These are phyloP conservation scores for Cercospora beticola DNA, from an alignment of 2,329 filamentous ascomycete genomes.

Conservation along the genomic window DNA sequence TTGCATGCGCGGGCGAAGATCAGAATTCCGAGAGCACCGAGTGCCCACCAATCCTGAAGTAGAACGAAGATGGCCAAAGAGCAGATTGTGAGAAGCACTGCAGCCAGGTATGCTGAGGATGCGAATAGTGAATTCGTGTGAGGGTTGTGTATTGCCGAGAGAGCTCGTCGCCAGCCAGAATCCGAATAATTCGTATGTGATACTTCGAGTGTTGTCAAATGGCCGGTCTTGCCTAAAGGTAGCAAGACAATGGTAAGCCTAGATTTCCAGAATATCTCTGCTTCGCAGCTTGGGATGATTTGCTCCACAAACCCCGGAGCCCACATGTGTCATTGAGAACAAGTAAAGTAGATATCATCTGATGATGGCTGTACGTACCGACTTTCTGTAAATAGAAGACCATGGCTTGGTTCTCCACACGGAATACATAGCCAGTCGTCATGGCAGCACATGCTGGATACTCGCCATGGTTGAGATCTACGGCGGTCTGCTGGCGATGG, in stretches of 20 bases:
- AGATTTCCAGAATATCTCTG: neutral
- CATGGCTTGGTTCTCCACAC: constrained; percentile 54
- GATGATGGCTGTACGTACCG: constrained; percentile 9
- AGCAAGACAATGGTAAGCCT: neutral
- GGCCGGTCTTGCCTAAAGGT: constrained; percentile 23
- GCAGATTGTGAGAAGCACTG: constrained; percentile 19
- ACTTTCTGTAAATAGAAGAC: constrained; percentile 49
- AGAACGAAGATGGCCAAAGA: constrained; percentile 11
- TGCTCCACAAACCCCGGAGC: neutral
- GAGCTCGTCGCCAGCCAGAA: neutral
- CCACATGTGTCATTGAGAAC: too few relatives aligned
- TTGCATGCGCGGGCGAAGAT: constrained; percentile 58
- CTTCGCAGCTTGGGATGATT: neutral
- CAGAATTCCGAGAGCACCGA: constrained; percentile 50
- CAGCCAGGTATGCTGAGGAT: constrained; percentile 14
- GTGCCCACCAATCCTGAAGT: constrained; percentile 44
- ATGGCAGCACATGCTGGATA: constrained; percentile 45
- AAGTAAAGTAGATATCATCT: too few relatives aligned
- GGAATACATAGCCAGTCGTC: constrained; percentile 47
- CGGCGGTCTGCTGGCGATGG: constrained; percentile 60
- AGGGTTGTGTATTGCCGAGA: constrained; percentile 3
- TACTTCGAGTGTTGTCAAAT: constrained; percentile 33
- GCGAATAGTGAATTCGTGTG: neutral
- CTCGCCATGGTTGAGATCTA: constrained; percentile 44
- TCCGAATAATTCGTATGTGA: neutral